phyloP scores from a whole-genome alignment of 441 rosid species.

The Kokia cookei region DNA sequence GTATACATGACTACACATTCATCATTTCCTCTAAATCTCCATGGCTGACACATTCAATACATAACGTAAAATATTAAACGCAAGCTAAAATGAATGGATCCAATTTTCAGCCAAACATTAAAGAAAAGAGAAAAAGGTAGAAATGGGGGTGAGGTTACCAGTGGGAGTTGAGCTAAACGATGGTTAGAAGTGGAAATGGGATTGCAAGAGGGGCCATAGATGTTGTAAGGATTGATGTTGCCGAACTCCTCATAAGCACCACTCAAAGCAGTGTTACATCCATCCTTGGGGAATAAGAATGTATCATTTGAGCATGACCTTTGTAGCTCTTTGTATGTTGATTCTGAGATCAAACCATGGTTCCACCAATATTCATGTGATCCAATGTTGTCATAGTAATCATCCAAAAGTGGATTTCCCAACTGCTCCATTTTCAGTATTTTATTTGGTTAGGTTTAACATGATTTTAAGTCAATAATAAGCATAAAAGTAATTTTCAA shows the following conservation, averaged over 20 bases:
- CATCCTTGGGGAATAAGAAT: slow-evolving; percentile 25
- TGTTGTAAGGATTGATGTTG: slow-evolving; percentile 27
- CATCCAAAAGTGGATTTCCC: slow-evolving; percentile 40
- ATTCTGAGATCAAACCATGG: slow-evolving; percentile 35
- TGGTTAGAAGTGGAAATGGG: background rate
- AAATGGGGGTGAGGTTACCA: slow-evolving; percentile 21
- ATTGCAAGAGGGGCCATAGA: slow-evolving; percentile 22
- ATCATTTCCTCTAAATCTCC: slow-evolving; percentile 72
- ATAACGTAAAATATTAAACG: background rate
- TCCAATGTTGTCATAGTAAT: slow-evolving; percentile 26
- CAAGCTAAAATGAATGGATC: background rate
- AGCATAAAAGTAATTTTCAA: too few species aligned
- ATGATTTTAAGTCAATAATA: too few species aligned
- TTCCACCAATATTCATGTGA: slow-evolving; percentile 40
- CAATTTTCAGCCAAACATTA: background rate
- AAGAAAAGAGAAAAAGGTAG: too few species aligned
- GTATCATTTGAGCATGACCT: slow-evolving; percentile 27
- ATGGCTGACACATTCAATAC: slow-evolving; percentile 29
- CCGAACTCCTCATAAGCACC: slow-evolving; percentile 25
- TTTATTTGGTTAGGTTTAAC: background rate
- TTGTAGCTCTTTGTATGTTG: slow-evolving; percentile 20
- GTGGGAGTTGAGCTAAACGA: slow-evolving; percentile 15
- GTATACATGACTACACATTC: slow-evolving; percentile 54
- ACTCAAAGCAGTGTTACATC: slow-evolving; percentile 15
- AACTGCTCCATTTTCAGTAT: slow-evolving; percentile 16